Base-by-base conservation (phyloP, 2,329 filamentous ascomycete species). In the Ceratocystis lukuohia region DNA sequence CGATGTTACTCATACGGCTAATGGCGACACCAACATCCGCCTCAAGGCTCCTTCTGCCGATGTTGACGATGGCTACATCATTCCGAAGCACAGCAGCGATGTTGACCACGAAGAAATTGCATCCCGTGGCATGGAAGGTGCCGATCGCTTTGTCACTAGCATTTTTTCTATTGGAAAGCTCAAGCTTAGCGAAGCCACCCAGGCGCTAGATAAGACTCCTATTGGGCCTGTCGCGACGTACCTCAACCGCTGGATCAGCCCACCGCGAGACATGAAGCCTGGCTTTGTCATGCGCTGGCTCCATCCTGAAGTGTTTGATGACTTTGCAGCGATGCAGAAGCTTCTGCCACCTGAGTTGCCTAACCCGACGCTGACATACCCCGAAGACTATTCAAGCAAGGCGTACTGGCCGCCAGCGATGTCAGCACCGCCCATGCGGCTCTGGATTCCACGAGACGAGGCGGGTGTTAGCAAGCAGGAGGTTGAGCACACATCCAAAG, bases 361-460 rank as follows among this genome's bases (percentile, higher is more conserved):
- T 0, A 57, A 68, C 44, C 71, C 72, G 10, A 69, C 69, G 0
- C 30, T 69, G 22, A 67, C 68, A 15, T 89, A 89, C 70, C 74
- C 81, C 0, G 75, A 78, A 0, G 78, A 83, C 65, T 88, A 88
- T 73, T 76, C 82, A 69, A 74, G 77, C 20, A 78, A 84, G 56
- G 89, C 88, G 0, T 94, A 91, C 75, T 84, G 80, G 75, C 85
- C 90, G 70, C 88, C 89, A 0, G 82, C 87, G 7, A 84, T 90
- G 72, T 83, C 77, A 56, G 78, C 80, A 63, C 76, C 80, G 50
- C 76, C 83, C 0, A 87, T 87, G 2, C 77, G 85, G 6, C 78
- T 94, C 37, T 94, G 89, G 89, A 85, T 94, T 33, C 89, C 89
- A 0, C 80, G 82, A 65, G 89, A 94, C 72, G 78, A 80, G 1